Percentiles rank a stretch among this genome's conserved stretches.
Conservation (phyloP, 257 asterid genomes). For the Catharanthus roseus region DNA sequence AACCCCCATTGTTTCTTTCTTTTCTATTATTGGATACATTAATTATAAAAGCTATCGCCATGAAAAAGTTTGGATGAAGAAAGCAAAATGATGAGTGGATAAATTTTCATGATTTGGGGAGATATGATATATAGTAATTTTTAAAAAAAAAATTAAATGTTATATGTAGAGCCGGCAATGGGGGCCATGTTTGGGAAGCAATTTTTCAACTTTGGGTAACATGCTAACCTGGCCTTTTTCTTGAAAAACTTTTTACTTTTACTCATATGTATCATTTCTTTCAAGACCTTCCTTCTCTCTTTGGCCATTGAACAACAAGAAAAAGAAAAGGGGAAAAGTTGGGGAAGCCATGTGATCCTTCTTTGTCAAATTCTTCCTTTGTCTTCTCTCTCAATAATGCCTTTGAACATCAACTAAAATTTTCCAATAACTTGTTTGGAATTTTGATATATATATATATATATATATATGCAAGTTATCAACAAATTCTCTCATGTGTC, state of each 20-base stretch:
- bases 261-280: constrained; percentile 11
- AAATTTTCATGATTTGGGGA: constrained; percentile 2
- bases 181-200: constrained; percentile 36
- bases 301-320: background rate
- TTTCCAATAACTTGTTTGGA: background rate
- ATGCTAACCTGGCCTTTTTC: constrained; percentile 50
- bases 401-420: background rate
- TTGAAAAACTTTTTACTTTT: constrained; percentile 18
- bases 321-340: background rate
- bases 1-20: too few species aligned
- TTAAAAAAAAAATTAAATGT: too few species aligned
- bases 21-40: too few species aligned
- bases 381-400: constrained; percentile 19
- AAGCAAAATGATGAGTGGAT: constrained; percentile 4
- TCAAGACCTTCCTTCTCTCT: background rate
- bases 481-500: constrained; percentile 6
- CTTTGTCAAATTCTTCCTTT: constrained; percentile 11
- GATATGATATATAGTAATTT: background rate
- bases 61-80: too few species aligned
- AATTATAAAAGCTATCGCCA: too few species aligned
- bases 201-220: constrained; percentile 49
- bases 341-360: constrained; percentile 7
- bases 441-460: background rate
- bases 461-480: too few species aligned
- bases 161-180: constrained; percentile 17